Base-by-base conservation (phyloP, 2,329 filamentous ascomycete genomes). In the Cladophialophora carrionii region DNA sequence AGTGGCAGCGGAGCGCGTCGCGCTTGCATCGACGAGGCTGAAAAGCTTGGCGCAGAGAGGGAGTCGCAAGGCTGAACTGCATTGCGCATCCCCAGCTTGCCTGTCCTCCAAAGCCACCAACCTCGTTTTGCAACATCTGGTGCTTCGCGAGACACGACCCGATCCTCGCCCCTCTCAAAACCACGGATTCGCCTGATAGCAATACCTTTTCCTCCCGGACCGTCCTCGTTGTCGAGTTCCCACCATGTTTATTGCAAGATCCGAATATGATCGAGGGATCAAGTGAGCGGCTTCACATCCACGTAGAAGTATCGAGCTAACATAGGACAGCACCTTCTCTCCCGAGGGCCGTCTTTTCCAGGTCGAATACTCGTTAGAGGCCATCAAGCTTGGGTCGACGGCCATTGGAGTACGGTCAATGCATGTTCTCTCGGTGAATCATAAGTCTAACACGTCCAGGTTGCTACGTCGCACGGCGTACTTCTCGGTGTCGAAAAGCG, bases 301-400 rank as follows among this genome's bases (percentile, higher is more conserved):
- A 4, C 43, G 55, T 54, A 6, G 7, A 64, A 69, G 37, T 54
- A 57, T 57, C 65, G 76, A 60, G 68, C 63, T 64, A 66, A 70
- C 57, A 14, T 56, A 60, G 20, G 64, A 66, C 78, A 96, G 91
- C 87, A 99, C 95, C 86, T 99, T 99, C 87, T 99, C 95, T 74
- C 95, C 95, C 68, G 95, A 99, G 87, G 95, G 95, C 76, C 95
- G 95, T 81, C 91, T 99, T 80, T 99, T 99, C 87, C 95, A 99
- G 84, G 95, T 99, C 84, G 95, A 99, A 90, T 99, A 99, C 88
- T 98, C 95, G 66, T 90, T 99, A 79, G 95, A 99, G 85, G 95
- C 95, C 81, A 99, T 99, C 87, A 99, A 99, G 85, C 91, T 98
- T 72, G 95, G 95, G 73, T 96, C 91, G 75, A 99, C 95, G 73